Evolutionary conservation across 257 asterid species (phyloP).

Genomic region (Solanum habrochaites): DNA sequence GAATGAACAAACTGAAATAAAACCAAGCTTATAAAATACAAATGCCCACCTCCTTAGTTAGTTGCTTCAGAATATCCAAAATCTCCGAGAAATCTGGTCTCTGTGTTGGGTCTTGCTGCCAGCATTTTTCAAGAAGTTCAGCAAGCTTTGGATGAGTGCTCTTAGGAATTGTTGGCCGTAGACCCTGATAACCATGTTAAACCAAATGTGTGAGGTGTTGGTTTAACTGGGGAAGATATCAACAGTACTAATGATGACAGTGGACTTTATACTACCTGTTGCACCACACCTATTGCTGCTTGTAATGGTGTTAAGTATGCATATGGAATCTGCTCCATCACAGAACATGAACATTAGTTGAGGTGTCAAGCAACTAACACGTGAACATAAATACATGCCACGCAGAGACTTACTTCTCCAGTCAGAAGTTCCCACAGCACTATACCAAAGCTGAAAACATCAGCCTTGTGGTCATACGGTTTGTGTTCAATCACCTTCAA

Average conservation of each 20-base stretch:
- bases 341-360: neutral
- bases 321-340: constrained; percentile 30
- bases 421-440: constrained; percentile 44
- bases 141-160: constrained; percentile 28
- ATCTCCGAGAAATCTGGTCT: constrained; percentile 47
- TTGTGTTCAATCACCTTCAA: constrained; percentile 42
- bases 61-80: constrained; percentile 18
- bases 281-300: constrained; percentile 45
- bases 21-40: neutral
- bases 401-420: constrained; percentile 22
- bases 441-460: constrained; percentile 37
- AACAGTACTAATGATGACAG: neutral
- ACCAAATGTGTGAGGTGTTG: neutral
- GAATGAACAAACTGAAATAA: neutral
- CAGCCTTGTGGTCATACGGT: constrained; percentile 37
- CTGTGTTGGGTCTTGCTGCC: constrained; percentile 41
- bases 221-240: neutral
- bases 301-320: constrained; percentile 36
- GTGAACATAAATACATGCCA: neutral
- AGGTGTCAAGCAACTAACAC: neutral
- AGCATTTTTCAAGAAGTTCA: constrained; percentile 37
- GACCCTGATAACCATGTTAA: constrained; percentile 14
- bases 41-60: constrained; percentile 24
- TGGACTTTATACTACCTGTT: constrained; percentile 13
- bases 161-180: constrained; percentile 42